phyloP scores from a whole-genome alignment of 768 basidiomycete genomes.

The Tricholomella constricta region DNA sequence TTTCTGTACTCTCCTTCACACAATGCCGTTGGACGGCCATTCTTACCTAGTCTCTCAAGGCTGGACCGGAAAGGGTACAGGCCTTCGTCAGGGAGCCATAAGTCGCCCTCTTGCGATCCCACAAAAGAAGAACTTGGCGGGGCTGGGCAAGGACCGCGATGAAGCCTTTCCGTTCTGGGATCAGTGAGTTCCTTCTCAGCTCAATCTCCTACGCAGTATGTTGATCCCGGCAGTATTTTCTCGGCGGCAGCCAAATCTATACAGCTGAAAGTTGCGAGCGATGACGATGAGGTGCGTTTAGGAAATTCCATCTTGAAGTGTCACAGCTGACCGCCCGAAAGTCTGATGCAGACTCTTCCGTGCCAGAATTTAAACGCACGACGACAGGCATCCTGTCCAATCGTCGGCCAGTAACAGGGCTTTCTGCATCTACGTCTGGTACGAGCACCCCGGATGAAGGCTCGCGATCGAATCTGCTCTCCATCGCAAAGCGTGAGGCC shows the following conservation, averaged over 20 bases:
- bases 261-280: slow-evolving; percentile 61
- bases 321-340: not conserved
- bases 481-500: slow-evolving; percentile 74
- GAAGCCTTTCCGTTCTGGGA: slow-evolving; percentile 99
- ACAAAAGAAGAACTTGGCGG: slow-evolving; percentile 83
- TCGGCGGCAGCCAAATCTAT: slow-evolving; percentile 83
- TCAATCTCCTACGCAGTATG: not conserved
- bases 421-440: slow-evolving; percentile 51
- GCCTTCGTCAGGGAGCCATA: slow-evolving; percentile 82
- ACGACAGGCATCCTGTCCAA: slow-evolving; percentile 77
- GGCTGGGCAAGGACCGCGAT: slow-evolving; percentile 90
- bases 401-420: slow-evolving; percentile 55
- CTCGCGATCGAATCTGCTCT: slow-evolving; percentile 53
- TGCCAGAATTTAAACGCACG: slow-evolving; percentile 44
- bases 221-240: slow-evolving; percentile 61
- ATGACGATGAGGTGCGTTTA: slow-evolving; percentile 43
- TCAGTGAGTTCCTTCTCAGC: slow-evolving; percentile 60
- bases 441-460: slow-evolving; percentile 38
- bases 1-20: not conserved
- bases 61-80: slow-evolving; percentile 86
- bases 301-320: not conserved
- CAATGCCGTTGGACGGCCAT: slow-evolving; percentile 73
- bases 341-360: slow-evolving; percentile 12
- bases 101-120: slow-evolving; percentile 73
- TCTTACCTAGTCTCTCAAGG: slow-evolving; percentile 78